phyloP scores from a whole-genome alignment of 169 alveolate species.

The Plasmodium gallinaceum region DNA sequence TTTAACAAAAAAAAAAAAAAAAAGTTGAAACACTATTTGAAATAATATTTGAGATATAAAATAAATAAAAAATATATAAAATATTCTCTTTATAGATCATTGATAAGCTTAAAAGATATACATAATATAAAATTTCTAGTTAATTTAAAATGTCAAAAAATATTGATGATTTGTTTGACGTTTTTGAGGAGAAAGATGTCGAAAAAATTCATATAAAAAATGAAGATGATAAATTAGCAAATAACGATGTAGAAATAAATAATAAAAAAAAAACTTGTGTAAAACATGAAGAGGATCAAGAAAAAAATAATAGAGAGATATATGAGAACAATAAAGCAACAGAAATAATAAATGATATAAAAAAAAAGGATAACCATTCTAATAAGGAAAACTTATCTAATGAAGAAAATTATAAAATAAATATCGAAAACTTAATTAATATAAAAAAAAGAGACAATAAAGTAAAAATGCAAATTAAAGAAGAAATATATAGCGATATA shows the following conservation, averaged over 20 bases:
- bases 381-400: neutral
- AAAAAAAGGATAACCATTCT: neutral
- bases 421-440: slow-evolving; percentile 39
- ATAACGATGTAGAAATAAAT: neutral
- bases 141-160: slow-evolving; percentile 46
- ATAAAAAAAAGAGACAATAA: slow-evolving; percentile 25
- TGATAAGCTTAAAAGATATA: neutral
- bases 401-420: slow-evolving; percentile 28
- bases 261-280: neutral
- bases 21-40: neutral
- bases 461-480: slow-evolving; percentile 31
- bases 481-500: slow-evolving; percentile 45
- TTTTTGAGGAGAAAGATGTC: slow-evolving; percentile 58
- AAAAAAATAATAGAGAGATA: neutral
- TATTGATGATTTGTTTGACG: slow-evolving; percentile 72
- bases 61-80: neutral
- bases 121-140: neutral
- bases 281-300: neutral
- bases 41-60: neutral
- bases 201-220: slow-evolving; percentile 26
- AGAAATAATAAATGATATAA: neutral
- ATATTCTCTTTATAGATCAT: neutral
- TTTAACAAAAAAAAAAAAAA: neutral
- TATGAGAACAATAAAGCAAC: neutral
- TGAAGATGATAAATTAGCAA: slow-evolving; percentile 1